Evolutionary conservation across 768 basidiomycete species (phyloP), one percentile per base, ranked within the genome.

Genomic region (Agaricus sinodeliciosus): DNA sequence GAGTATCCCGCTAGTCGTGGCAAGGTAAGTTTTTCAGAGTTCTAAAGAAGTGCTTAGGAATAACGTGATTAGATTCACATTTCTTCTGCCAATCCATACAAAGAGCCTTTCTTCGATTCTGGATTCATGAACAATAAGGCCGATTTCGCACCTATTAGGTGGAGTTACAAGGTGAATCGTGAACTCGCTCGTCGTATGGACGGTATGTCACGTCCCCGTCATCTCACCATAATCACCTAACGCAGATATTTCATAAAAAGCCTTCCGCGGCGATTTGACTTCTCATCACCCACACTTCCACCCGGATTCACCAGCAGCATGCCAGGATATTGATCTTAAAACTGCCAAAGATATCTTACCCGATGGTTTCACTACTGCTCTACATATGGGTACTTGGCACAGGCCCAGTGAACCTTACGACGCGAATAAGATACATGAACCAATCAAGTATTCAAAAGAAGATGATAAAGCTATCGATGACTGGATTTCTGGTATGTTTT

Each of bases 81-180:
- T 63, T 60, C 67, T 43, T 82, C 79, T 18, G 55, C 74, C 42
- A 80, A 73, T 70, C 84, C 84, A 4, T 86, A 84, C 68, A 65
- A 69, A 58, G 79, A 79, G 58, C 83, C 85, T 3, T 70, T 64
- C 67, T 85, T 85, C 61, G 85, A 87, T 69, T 78, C 76, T 54
- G 85, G 85, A n/a, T 85, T 87, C 77, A 81, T 87, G 84, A 85
- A 84, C 71, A 64, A 85, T 72, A 84, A 84, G 71, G 84, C 84
- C 26, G 85, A 86, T 69, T 84, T 85, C 60, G 83, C 82, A 19
- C 85, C 85, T 12, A 81, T 85, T 58, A 80, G 83, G 34, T 86
- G 85, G 85, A 81, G 81, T 63, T 86, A 86, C 73, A 86, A 86
- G 79, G 81, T 80, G 73, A 83, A 82, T 13, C 79, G 85, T 57